Conservation (phyloP, 345 rosid genomes). For the Syzygium aromaticum region DNA sequence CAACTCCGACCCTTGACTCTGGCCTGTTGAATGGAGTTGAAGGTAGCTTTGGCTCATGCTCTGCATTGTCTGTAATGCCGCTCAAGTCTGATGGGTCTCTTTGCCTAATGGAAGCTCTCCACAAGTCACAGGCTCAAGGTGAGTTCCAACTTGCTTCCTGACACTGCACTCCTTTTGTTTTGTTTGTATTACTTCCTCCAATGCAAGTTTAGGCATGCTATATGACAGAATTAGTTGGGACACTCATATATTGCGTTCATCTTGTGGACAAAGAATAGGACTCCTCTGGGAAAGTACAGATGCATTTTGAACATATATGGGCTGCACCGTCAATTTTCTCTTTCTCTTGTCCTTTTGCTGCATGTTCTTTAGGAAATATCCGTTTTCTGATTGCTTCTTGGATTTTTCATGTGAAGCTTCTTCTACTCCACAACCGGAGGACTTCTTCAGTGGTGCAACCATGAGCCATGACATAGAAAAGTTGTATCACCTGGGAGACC, state of each 20-base stretch:
- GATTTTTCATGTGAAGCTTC: slow-evolving; percentile 30
- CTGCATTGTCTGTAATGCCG: slow-evolving; percentile 72
- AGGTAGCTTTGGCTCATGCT: slow-evolving; percentile 22
- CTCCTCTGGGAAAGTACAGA: background rate
- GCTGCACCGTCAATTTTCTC: background rate
- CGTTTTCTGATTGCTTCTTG: slow-evolving; percentile 9
- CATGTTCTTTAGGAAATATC: slow-evolving; percentile 1
- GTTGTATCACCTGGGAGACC: background rate
- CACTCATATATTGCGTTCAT: background rate
- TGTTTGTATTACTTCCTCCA: background rate
- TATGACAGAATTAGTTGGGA: background rate
- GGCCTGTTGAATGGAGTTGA: slow-evolving; percentile 46
- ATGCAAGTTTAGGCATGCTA: background rate
- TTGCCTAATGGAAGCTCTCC: slow-evolving; percentile 79
- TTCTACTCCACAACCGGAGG: slow-evolving; percentile 80
- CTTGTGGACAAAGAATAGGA: background rate
- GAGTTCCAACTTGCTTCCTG: background rate
- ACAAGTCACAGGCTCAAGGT: slow-evolving; percentile 72
- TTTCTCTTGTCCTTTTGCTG: slow-evolving; percentile 14
- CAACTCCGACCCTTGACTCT: slow-evolving; percentile 5
- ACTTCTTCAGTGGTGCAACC: slow-evolving; percentile 66
- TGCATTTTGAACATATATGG: background rate
- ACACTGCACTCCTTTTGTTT: background rate
- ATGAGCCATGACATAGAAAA: background rate
- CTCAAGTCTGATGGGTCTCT: slow-evolving; percentile 94